Conservation (phyloP, 768 basidiomycete species). For the Tephrocybe sp. region DNA sequence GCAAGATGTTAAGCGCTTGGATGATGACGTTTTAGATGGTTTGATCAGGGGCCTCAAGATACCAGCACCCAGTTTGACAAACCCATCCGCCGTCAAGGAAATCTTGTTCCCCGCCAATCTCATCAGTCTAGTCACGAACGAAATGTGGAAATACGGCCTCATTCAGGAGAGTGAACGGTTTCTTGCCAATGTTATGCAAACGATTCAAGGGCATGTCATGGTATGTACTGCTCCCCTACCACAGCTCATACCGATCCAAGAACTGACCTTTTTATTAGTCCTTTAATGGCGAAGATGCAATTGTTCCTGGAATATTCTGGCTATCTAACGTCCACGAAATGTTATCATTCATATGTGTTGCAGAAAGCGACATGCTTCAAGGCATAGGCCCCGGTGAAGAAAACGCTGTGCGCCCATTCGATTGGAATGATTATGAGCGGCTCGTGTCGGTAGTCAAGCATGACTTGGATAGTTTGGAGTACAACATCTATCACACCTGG, state of each 20-base stretch:
- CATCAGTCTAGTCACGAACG: slow-evolving; percentile 96
- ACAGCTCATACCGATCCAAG: neutral
- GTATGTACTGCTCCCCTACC: slow-evolving; percentile 46
- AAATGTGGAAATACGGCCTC: slow-evolving; percentile 99
- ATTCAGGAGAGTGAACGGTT: slow-evolving; percentile 97
- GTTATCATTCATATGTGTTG: slow-evolving; percentile 97
- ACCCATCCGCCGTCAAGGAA: slow-evolving; percentile 93
- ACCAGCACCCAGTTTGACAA: slow-evolving; percentile 83
- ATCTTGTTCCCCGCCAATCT: slow-evolving; percentile 98
- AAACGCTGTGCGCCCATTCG: slow-evolving; percentile 85
- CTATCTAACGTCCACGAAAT: slow-evolving; percentile 99
- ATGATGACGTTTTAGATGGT: slow-evolving; percentile 90
- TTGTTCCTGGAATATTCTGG: slow-evolving; percentile 98
- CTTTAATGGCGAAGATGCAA: slow-evolving; percentile 90
- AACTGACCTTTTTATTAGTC: slow-evolving; percentile 47
- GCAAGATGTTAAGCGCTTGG: slow-evolving; percentile 85
- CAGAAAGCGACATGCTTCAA: slow-evolving; percentile 98
- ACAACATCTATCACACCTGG: slow-evolving; percentile 99
- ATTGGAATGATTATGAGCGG: slow-evolving; percentile 96
- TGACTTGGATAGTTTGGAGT: slow-evolving; percentile 96
- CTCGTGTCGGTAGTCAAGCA: slow-evolving; percentile 98
- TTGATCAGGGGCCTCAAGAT: slow-evolving; percentile 91
- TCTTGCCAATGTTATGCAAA: slow-evolving; percentile 98
- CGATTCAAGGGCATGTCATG: slow-evolving; percentile 96
- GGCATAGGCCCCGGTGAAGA: slow-evolving; percentile 97